These are phyloP conservation scores for Suillus decipiens DNA, from an alignment of 768 basidiomycete genomes.

Conservation along the genomic window DNA sequence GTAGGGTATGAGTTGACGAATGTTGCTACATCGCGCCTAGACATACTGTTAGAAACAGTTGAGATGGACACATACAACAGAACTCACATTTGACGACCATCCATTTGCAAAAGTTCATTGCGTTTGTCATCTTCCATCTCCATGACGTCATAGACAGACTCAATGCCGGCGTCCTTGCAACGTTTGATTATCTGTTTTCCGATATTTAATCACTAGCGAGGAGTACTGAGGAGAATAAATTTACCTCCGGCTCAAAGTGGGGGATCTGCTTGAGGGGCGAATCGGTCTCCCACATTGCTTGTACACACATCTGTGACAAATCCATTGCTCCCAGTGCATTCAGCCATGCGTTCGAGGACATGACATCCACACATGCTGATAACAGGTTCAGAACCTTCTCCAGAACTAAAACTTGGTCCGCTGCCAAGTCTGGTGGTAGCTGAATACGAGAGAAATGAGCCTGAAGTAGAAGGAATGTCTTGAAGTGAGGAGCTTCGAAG, in stretches of 20 bases:
- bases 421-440: slow-evolving; percentile 89
- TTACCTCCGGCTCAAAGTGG: slow-evolving; percentile 89
- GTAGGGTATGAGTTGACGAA: slow-evolving; percentile 98
- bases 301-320: slow-evolving; percentile 97
- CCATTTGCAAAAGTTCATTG: slow-evolving; percentile 81
- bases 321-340: slow-evolving; percentile 97
- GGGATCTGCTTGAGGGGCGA: slow-evolving; percentile 95
- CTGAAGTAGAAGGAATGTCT: slow-evolving; percentile 95
- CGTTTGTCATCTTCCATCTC: slow-evolving; percentile 96
- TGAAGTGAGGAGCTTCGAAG: slow-evolving; percentile 96
- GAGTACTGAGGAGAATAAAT: slow-evolving; percentile 16
- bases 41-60: slow-evolving; percentile 4
- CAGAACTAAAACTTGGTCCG: slow-evolving; percentile 86
- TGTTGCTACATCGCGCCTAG: slow-evolving; percentile 89
- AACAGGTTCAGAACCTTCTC: slow-evolving; percentile 90
- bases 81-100: slow-evolving; percentile 80
- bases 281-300: slow-evolving; percentile 97
- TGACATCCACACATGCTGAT: slow-evolving; percentile 95
- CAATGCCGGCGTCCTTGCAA: slow-evolving; percentile 79
- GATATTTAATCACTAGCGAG: background rate
- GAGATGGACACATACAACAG: background rate
- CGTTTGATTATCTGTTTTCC: slow-evolving; percentile 68
- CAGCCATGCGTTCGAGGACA: slow-evolving; percentile 96
- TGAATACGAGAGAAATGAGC: slow-evolving; percentile 95
- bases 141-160: slow-evolving; percentile 96